phyloP scores from a whole-genome alignment of 1,284 basidiomycete genomes.

The Rhodotorula sp. region DNA sequence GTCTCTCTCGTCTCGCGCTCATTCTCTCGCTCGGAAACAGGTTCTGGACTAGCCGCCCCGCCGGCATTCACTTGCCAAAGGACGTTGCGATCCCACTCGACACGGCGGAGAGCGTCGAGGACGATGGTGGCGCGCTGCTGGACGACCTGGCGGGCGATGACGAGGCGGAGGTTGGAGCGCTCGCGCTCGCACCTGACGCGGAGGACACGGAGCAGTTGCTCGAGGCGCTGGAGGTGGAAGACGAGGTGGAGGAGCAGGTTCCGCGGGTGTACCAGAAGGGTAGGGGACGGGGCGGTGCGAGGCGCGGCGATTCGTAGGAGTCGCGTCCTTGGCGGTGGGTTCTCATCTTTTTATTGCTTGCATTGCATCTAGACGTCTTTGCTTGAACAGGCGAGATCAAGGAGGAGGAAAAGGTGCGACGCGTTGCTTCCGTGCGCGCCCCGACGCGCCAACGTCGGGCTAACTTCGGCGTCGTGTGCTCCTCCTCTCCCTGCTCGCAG shows the following conservation, averaged over 20 bases:
- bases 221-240: no score
- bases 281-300: background rate
- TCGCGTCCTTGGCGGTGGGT: background rate
- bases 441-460: no score
- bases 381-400: no score
- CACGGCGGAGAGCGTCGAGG: no score
- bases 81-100: background rate
- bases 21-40: background rate
- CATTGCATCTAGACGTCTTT: background rate
- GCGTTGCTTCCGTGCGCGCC: no score
- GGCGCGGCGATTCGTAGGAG: background rate
- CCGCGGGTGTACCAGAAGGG: background rate
- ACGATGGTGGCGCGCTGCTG: background rate
- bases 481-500: background rate
- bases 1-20: no score
- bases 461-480: background rate
- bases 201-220: no score
- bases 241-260: background rate
- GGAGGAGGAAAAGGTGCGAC: background rate
- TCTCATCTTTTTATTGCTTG: background rate
- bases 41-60: conserved; percentile 27
- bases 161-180: no score
- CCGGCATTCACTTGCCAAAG: conserved; percentile 18
- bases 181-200: no score
- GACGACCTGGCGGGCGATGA: no score